Evolutionary conservation across 805 yeast species (phyloP), one percentile per base, ranked within the genome.

Genomic region (Candida qinlingensis): DNA sequence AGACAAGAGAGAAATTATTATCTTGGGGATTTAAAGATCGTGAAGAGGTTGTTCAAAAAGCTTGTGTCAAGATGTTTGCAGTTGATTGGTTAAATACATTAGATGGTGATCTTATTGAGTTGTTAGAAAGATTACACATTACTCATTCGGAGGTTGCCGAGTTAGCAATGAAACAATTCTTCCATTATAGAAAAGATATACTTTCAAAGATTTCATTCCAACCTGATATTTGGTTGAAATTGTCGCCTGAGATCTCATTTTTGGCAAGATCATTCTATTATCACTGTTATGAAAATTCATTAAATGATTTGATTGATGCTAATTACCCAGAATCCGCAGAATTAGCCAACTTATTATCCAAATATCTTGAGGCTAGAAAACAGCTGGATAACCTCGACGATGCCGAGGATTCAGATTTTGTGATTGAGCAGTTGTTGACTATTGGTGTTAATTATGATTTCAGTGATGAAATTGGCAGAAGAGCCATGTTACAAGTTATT

Each of bases 21-120:
- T 72, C 75, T 39, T 87, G 96, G 89, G 98, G 99, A 4, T 72
- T 92, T 44, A 81, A 80, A 52, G 99, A 92, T 65, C 78, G 97
- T 55, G 97, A 91, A 54, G 80, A 74, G 5, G 56, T 72, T 6
- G 97, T 94, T 1, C 71, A 80, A 54, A 71, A 70, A 29, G 92
- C 96, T 0, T 89, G 96, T 5, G 66, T 75, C 1, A 77, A 79
- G 53, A 76, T 90, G 81, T 72, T 94, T 41, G 75, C 87, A 3
- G 68, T 71, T 29, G 75, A 75, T 40, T 94, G 98, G 98, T 74
- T 86, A 44, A 77, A 77, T 28, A 70, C 76, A 5, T 76, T 83
- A 19, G 75, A 84, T 53, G 83, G 84, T 53, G 91, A 89, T 63
- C 69, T 92, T 12, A 67, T 83, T 44, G 88, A 81, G 50, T 73